Percentiles rank a stretch among this genome's conserved stretches.
Evolutionary conservation across 345 rosid genomes (phyloP).

Genomic region (Physaria fendleri): DNA sequence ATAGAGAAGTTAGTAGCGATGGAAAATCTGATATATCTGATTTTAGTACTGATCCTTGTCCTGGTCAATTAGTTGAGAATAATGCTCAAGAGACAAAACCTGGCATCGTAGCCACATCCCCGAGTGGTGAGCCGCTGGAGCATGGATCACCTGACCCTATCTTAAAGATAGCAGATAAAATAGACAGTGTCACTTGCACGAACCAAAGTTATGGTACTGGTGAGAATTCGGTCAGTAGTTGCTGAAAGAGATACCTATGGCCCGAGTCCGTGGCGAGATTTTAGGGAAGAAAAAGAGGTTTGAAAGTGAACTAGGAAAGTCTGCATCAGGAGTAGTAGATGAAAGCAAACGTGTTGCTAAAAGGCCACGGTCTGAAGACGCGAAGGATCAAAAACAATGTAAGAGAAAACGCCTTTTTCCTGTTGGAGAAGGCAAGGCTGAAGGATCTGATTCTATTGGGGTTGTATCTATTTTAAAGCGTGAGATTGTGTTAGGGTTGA

Average conservation of each 20-base stretch:
- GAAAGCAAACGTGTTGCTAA: slow-evolving; percentile 43
- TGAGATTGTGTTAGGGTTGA: slow-evolving; percentile 34
- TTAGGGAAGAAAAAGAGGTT: slow-evolving; percentile 34
- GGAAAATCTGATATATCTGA: slow-evolving; percentile 31
- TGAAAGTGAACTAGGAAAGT: slow-evolving; percentile 38
- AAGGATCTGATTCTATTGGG: slow-evolving; percentile 24
- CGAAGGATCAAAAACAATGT: slow-evolving; percentile 24
- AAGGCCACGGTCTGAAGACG: slow-evolving; percentile 41
- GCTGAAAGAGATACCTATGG: slow-evolving; percentile 28
- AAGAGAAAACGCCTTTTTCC: slow-evolving; percentile 30
- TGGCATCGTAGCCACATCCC: slow-evolving; percentile 30
- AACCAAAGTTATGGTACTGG: slow-evolving; percentile 32
- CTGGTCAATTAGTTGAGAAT: slow-evolving; percentile 30
- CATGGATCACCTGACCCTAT: slow-evolving; percentile 24
- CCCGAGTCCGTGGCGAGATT: slow-evolving; percentile 30
- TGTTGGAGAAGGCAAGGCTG: slow-evolving; percentile 31
- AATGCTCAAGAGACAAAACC: slow-evolving; percentile 47
- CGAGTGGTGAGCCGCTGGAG: slow-evolving; percentile 30
- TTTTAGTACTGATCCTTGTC: slow-evolving; percentile 36
- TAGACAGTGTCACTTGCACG: slow-evolving; percentile 15
- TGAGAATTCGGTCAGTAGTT: slow-evolving; percentile 26
- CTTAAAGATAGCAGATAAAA: slow-evolving; percentile 33
- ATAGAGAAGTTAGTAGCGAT: slow-evolving; percentile 31
- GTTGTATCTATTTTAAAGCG: slow-evolving; percentile 27
- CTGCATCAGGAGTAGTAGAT: slow-evolving; percentile 27